Percentiles rank a stretch among this genome's conserved stretches.
Evolutionary conservation across 169 alveolate genomes (phyloP).

Genomic region (Babesia caballi): DNA sequence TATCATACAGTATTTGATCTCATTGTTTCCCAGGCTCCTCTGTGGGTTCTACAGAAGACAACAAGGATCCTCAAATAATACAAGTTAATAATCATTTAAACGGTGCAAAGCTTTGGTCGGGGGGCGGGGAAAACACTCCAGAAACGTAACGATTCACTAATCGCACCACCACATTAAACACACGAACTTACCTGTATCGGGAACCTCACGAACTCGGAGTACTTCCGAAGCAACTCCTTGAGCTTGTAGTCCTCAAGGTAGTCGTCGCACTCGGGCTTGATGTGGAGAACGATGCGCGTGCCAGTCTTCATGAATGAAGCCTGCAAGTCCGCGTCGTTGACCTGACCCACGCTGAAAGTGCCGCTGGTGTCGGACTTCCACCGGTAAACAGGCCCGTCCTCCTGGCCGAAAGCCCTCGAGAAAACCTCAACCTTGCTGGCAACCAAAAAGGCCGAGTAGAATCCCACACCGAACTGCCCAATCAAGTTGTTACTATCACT

Average conservation of each 20-base stretch:
- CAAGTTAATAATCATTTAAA: constrained; percentile 25
- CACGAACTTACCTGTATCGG: constrained; percentile 87
- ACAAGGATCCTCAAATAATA: constrained; percentile 30
- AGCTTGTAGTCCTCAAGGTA: constrained; percentile 91
- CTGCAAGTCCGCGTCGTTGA: constrained; percentile 86
- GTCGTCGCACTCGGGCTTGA: constrained; percentile 96
- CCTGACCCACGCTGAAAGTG: constrained; percentile 87
- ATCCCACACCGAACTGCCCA: constrained; percentile 99
- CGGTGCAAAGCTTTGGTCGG: not conserved
- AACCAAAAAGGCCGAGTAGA: constrained; percentile 97
- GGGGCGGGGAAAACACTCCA: not conserved
- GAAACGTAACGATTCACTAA: not conserved
- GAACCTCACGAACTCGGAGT: constrained; percentile 94
- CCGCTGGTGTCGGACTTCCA: constrained; percentile 97
- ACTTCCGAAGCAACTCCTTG: constrained; percentile 88
- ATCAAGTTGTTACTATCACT: constrained; percentile 91
- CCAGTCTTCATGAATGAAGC: constrained; percentile 92
- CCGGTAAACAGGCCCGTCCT: constrained; percentile 85
- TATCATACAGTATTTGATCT: constrained; percentile 18
- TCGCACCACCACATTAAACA: not conserved
- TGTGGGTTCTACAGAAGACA: constrained; percentile 49
- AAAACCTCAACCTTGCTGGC: constrained; percentile 96
- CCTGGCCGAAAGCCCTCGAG: constrained; percentile 90
- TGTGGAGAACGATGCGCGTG: constrained; percentile 91
- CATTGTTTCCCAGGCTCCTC: constrained; percentile 45